These are phyloP conservation scores for Alternaria sp. DNA, from an alignment of 2,329 filamentous ascomycete species.

Conservation along the genomic window DNA sequence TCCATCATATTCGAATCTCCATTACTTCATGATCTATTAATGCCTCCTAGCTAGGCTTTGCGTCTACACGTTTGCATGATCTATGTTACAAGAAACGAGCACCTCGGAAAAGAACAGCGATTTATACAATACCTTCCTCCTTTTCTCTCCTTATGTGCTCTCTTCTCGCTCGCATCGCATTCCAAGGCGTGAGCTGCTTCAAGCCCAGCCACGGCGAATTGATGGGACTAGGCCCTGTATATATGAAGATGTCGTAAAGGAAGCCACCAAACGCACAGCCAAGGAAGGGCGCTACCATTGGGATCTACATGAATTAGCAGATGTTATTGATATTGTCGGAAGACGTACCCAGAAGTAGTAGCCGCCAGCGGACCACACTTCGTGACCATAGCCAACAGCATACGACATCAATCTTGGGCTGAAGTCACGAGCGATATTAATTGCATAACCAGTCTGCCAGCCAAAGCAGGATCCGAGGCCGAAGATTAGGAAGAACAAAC, in stretches of 20 bases:
- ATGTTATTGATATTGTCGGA: background rate
- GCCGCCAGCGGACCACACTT: constrained; percentile 71
- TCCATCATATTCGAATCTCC: too few species aligned
- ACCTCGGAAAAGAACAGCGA: too few species aligned
- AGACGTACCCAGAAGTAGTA: constrained; percentile 75
- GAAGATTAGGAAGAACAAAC: constrained; percentile 76
- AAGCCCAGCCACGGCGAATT: constrained; percentile 73
- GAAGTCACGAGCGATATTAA: constrained; percentile 77
- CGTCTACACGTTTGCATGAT: too few species aligned
- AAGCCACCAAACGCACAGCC: constrained; percentile 55
- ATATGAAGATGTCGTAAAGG: constrained; percentile 58
- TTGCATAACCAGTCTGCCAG: constrained; percentile 79
- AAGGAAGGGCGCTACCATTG: constrained; percentile 74
- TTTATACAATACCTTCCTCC: constrained; percentile 40
- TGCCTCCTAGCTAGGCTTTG: too few species aligned
- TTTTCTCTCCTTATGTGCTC: constrained; percentile 37
- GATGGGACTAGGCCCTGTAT: constrained; percentile 73
- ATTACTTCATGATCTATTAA: too few species aligned
- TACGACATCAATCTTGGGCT: constrained; percentile 72
- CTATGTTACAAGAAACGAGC: too few species aligned
- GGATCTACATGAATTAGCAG: constrained; percentile 58
- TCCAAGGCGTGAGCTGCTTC: constrained; percentile 55
- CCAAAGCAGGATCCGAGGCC: constrained; percentile 77
- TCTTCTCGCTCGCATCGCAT: constrained; percentile 30
- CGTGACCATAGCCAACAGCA: constrained; percentile 71